Base-by-base conservation (phyloP, 169 alveolate species). In the Plasmodium malariae region DNA sequence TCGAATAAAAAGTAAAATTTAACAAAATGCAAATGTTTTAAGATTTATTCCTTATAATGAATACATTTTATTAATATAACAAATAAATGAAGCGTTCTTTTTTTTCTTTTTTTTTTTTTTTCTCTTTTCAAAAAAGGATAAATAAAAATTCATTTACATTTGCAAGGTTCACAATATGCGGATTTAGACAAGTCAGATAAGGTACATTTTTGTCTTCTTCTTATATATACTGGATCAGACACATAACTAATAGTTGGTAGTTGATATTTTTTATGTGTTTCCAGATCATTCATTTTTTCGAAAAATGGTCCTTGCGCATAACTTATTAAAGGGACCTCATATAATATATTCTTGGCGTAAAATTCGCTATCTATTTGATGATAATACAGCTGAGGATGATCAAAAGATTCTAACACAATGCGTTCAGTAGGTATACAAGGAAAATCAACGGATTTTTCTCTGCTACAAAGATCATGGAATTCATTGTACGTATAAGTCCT, bases 331-430 rank as follows among this genome's bases (percentile, higher is more conserved):
- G 91, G 91, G 9, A 83, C 85, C 36, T 83, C 91, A 17, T 83
- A 30, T 45, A 83, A 17, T 51, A 83, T 83, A 24, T 83, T 37
- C 49, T 67, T 83, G 49, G 91, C 71, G 59, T 83, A 83, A 83
- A 83, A 83, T 60, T 83, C 91, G 34, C 62, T 83, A 37, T 83
- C 91, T 34, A 83, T 83, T 60, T 83, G 91, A 83, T 83, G 91
- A 40, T 83, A 83, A 45, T 67, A 83, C 49, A 67, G 26, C 12
- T 70, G 80, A 24, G 80, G 70, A 49, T 68, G 65, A 30, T 68
- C 83, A 57, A 21, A 51, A 7, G 85, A 48, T 51, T 65, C 54
- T 65, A 83, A 36, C 4, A 83, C 30, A 60, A 83, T 54, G 26
- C 91, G 85, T 24, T 83, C 91, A 11, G 83, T 67, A 19, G 91